Percentiles rank a stretch among this genome's conserved stretches.
Evolutionary conservation across 1,284 basidiomycete genomes (phyloP).

Genomic region (Ceratobasidium sp.): DNA sequence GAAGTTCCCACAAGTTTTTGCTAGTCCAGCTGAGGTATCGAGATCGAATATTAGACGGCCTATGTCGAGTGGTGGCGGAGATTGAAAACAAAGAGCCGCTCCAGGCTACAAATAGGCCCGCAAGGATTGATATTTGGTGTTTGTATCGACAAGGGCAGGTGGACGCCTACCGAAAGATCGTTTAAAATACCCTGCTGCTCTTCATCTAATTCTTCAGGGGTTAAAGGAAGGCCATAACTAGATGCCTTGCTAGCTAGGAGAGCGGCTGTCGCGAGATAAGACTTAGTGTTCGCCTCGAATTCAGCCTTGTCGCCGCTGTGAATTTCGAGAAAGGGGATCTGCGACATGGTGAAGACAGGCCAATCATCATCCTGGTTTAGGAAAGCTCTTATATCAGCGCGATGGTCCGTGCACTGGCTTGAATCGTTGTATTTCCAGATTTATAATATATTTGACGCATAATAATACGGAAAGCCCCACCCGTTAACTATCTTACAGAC

Average conservation of each 20-base stretch:
- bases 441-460: not conserved
- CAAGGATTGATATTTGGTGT: constrained; percentile 23
- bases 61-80: constrained; percentile 59
- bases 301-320: constrained; percentile 59
- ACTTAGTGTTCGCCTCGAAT: constrained; percentile 54
- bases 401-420: not conserved
- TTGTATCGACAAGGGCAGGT: constrained; percentile 21
- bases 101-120: constrained; percentile 53
- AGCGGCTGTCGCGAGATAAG: constrained; percentile 56
- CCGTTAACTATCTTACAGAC: no score
- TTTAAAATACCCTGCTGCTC: constrained; percentile 62
- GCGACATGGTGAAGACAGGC: constrained; percentile 1
- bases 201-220: constrained; percentile 59
- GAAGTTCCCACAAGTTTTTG: constrained; percentile 66
- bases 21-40: constrained; percentile 58
- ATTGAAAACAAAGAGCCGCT: constrained; percentile 56
- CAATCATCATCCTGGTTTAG: not conserved
- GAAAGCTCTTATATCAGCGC: not conserved
- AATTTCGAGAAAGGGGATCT: constrained; percentile 59
- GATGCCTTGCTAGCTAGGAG: constrained; percentile 59
- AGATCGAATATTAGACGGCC: constrained; percentile 59
- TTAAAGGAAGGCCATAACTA: constrained; percentile 60
- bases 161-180: constrained; percentile 60
- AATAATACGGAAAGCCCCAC: constrained; percentile 4
- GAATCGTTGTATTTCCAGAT: not conserved